These are phyloP conservation scores for Rhazya stricta DNA, from an alignment of 257 asterid species.

Conservation along the genomic window DNA sequence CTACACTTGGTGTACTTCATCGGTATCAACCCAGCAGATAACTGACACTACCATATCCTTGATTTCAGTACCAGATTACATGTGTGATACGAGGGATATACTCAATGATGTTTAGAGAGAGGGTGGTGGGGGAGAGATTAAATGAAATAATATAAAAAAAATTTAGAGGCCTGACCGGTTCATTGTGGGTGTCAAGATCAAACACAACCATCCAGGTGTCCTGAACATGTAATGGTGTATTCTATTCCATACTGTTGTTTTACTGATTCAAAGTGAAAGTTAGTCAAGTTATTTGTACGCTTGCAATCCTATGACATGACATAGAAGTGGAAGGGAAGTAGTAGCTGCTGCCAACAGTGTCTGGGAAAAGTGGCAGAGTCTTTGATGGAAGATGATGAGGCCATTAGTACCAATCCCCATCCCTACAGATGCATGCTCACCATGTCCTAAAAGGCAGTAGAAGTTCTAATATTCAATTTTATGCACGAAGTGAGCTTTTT, in stretches of 20 bases:
- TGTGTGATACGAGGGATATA: no score
- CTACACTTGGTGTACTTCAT: no score
- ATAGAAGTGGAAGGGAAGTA: neutral
- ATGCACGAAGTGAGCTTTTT: neutral
- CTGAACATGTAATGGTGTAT: neutral
- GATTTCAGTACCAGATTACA: no score
- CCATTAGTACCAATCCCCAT: neutral
- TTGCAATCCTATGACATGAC: neutral
- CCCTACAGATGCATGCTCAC: neutral
- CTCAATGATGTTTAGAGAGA: neutral
- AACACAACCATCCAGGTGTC: neutral
- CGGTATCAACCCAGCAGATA: neutral
- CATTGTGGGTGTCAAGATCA: neutral
- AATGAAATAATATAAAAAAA: no score
- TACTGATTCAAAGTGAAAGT: neutral
- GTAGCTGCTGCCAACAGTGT: neutral
- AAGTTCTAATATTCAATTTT: neutral
- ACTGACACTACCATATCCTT: neutral
- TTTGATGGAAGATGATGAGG: neutral
- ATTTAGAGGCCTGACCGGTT: neutral
- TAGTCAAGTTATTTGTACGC: neutral
- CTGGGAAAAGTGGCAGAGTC: neutral
- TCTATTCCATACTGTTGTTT: neutral
- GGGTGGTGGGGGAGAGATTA: neutral
- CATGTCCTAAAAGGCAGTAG: neutral